Conservation (phyloP, 2,329 filamentous ascomycete species). For the Aurifilum marmelostoma region DNA sequence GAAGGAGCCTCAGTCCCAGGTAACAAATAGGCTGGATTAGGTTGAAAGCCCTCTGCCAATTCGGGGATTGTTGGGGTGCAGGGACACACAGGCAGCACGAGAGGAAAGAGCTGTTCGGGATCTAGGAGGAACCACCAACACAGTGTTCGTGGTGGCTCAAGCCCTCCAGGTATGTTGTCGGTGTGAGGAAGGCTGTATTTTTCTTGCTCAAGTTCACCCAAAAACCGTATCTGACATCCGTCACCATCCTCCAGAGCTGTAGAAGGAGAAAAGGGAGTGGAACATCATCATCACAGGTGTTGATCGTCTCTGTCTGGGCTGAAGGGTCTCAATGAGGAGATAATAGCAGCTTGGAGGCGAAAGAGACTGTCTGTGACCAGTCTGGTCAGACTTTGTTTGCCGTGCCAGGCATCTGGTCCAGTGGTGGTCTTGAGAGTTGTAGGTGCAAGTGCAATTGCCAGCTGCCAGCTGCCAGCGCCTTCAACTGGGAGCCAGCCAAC, state of each 20-base stretch:
- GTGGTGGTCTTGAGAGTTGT: background rate
- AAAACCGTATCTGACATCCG: background rate
- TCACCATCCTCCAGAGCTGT: background rate
- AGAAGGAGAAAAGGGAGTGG: background rate
- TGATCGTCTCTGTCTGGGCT: background rate
- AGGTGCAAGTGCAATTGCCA: background rate
- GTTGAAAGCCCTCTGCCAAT: background rate
- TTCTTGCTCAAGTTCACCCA: background rate
- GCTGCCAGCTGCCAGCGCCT: background rate
- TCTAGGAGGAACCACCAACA: background rate
- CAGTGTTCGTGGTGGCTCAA: background rate
- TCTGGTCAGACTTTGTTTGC: background rate
- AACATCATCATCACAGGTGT: too few species aligned
- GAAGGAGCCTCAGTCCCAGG: conserved; percentile 2
- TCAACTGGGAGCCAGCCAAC: background rate
- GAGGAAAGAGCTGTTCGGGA: background rate
- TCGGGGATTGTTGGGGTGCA: background rate
- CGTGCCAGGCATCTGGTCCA: background rate
- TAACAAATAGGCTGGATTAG: background rate
- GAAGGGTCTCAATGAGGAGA: background rate
- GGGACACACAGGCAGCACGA: background rate
- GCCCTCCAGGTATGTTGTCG: background rate
- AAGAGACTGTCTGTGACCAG: background rate
- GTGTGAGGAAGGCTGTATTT: background rate
- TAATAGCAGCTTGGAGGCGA: background rate